Percentiles rank a stretch among this genome's conserved stretches.
These are phyloP conservation scores for Aspergillus awamori DNA, from an alignment of 2,329 filamentous ascomycete species.

Conservation along the genomic window DNA sequence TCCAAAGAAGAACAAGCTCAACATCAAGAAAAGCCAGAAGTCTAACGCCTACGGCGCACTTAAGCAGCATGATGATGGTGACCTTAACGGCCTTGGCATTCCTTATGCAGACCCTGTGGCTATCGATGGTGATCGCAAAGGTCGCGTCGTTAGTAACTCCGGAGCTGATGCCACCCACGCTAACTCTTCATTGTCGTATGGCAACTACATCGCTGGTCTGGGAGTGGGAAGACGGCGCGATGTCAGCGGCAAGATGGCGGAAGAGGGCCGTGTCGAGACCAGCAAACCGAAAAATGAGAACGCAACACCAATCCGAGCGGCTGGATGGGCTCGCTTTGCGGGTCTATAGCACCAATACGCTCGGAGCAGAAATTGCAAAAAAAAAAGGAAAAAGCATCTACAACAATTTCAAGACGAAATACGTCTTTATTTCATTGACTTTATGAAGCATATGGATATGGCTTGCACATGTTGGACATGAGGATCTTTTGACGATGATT, in stretches of 20 bases:
- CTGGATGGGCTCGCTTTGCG: slow-evolving; percentile 52
- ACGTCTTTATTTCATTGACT: background rate
- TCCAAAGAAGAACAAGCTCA: slow-evolving; percentile 35
- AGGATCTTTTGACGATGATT: slow-evolving; percentile 10
- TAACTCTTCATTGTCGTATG: slow-evolving; percentile 41
- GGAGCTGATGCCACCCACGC: slow-evolving; percentile 39
- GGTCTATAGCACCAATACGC: slow-evolving; percentile 36
- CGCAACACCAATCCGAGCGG: slow-evolving; percentile 37
- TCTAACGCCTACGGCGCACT: slow-evolving; percentile 38
- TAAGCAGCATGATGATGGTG: slow-evolving; percentile 34
- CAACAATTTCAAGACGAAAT: background rate
- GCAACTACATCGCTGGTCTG: slow-evolving; percentile 46
- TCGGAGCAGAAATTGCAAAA: background rate
- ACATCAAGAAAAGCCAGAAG: slow-evolving; percentile 39
- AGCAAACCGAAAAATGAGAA: slow-evolving; percentile 17
- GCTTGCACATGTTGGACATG: slow-evolving; percentile 1
- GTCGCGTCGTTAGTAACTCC: slow-evolving; percentile 49
- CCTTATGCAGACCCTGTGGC: slow-evolving; percentile 17
- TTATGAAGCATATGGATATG: background rate
- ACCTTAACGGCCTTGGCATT: slow-evolving; percentile 20
- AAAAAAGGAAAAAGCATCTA: background rate
- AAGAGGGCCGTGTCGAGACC: slow-evolving; percentile 46
- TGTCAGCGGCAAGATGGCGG: slow-evolving; percentile 51
- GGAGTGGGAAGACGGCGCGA: slow-evolving; percentile 51
- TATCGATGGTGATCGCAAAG: slow-evolving; percentile 43